phyloP scores from a whole-genome alignment of 1,139 yeast species.

The Diutina rugosa region DNA sequence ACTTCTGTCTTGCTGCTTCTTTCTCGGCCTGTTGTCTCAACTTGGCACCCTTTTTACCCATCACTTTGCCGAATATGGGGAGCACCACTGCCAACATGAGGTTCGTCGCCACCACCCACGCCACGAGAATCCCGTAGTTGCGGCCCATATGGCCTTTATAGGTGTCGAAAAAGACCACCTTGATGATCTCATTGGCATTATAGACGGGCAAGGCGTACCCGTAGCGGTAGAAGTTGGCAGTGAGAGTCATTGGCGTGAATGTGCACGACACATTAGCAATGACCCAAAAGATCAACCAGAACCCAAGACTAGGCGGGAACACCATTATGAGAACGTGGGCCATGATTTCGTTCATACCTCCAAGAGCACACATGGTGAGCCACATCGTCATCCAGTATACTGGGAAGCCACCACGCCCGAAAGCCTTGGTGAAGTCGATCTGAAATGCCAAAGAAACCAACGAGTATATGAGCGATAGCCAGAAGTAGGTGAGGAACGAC shows the following conservation, averaged over 20 bases:
- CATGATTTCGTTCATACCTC: constrained; percentile 51
- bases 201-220: constrained; percentile 59
- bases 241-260: constrained; percentile 43
- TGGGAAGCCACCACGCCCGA: constrained; percentile 50
- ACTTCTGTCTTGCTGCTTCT: not conserved
- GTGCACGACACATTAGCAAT: constrained; percentile 48
- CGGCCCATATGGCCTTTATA: constrained; percentile 45
- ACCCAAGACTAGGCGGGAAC: constrained; percentile 39
- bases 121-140: constrained; percentile 41
- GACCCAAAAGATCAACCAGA: constrained; percentile 54
- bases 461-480: constrained; percentile 42
- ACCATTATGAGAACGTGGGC: constrained; percentile 30
- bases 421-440: constrained; percentile 36
- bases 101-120: constrained; percentile 44
- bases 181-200: constrained; percentile 41
- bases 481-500: constrained; percentile 16
- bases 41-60: not conserved
- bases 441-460: constrained; percentile 48
- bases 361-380: constrained; percentile 47
- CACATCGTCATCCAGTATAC: constrained; percentile 54
- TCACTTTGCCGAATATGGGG: not conserved
- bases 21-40: not conserved
- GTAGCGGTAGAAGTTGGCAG: constrained; percentile 40
- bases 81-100: constrained; percentile 27
- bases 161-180: constrained; percentile 43